Percentiles rank a stretch among this genome's conserved stretches.
Evolutionary conservation across 805 yeast species (phyloP).

Genomic region (Saccharomycopsis sp.): DNA sequence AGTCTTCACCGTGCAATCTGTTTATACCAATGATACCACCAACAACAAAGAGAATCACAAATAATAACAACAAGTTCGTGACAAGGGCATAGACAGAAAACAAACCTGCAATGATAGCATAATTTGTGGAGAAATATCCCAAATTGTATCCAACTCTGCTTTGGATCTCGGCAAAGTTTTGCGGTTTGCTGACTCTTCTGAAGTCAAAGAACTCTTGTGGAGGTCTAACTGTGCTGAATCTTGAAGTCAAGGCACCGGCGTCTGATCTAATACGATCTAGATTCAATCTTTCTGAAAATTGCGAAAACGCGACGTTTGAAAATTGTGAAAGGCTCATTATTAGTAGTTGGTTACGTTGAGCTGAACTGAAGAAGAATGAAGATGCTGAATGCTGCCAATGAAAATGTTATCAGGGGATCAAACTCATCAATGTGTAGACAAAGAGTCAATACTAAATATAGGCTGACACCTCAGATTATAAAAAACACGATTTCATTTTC

Average conservation of each 20-base stretch:
- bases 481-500: constrained; percentile 2
- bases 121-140: constrained; percentile 82
- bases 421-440: too few relatives aligned
- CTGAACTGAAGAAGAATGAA: not conserved
- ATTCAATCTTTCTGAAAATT: constrained; percentile 41
- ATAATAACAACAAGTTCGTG: constrained; percentile 76
- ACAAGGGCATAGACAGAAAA: constrained; percentile 79
- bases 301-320: constrained; percentile 29
- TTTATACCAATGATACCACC: constrained; percentile 76
- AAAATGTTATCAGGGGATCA: too few relatives aligned
- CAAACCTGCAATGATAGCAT: constrained; percentile 61
- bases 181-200: constrained; percentile 85
- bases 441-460: not conserved
- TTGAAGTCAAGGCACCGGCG: constrained; percentile 48
- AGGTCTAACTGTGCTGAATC: constrained; percentile 69
- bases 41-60: constrained; percentile 68
- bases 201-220: constrained; percentile 92
- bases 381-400: not conserved
- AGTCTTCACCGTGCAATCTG: constrained; percentile 74
- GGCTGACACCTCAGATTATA: not conserved
- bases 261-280: constrained; percentile 44
- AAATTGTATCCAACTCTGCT: constrained; percentile 82
- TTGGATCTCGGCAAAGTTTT: constrained; percentile 82
- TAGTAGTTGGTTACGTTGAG: not conserved
- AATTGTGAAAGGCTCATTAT: constrained; percentile 23